Evolutionary conservation across 495 filamentous ascomycete genomes (phyloP), one percentile per base, ranked within the genome.

Genomic region (Hypoxylon perforatum): DNA sequence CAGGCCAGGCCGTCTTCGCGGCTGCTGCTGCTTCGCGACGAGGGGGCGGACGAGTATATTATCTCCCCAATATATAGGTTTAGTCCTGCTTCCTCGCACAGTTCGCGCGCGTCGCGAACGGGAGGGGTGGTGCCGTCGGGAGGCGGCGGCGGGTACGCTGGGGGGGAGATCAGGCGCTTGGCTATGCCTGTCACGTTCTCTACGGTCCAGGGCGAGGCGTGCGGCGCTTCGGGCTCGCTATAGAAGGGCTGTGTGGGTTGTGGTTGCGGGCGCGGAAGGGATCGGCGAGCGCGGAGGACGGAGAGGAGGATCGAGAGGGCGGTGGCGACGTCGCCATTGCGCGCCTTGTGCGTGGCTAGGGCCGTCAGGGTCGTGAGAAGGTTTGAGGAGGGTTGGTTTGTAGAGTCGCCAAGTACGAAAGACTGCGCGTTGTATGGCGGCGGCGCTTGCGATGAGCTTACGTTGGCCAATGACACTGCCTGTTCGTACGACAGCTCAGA

Each of bases 21-120:
- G 36, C 73, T 69, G 23, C 47, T 52, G 19, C 74, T 65, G 19
- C 63, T 54, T 42, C 33, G 25, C 28, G 45, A 65, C 44, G 49
- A 45, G 11, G 61, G 18, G 17, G 66, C 63, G 5, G 77, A 67
- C 1, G 92, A 85, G 79, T 90, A 98, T 47, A 99, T 77, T 62
- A 98, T 93, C 80, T 99, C 95, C 55, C 94, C 96, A 57, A 99
- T 93, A 76, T 97, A 92, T 17, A 90, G 84, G 87, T 93, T 91
- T 3, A 97, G 77, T 5, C 85, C 91, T 3, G 92, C 93, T 74
- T 97, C 92, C 50, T 92, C 90, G 81, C 95, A 97, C 25, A 83
- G 77, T 52, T 90, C 87, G 22, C 79, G 77, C 0, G 83, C 57
- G 28, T 85, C 84, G 33, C 90, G 88, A 3, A 81, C 53, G 0